Evolutionary conservation across 2,329 filamentous ascomycete species (phyloP).

Genomic region (Arachnomyces sp.): DNA sequence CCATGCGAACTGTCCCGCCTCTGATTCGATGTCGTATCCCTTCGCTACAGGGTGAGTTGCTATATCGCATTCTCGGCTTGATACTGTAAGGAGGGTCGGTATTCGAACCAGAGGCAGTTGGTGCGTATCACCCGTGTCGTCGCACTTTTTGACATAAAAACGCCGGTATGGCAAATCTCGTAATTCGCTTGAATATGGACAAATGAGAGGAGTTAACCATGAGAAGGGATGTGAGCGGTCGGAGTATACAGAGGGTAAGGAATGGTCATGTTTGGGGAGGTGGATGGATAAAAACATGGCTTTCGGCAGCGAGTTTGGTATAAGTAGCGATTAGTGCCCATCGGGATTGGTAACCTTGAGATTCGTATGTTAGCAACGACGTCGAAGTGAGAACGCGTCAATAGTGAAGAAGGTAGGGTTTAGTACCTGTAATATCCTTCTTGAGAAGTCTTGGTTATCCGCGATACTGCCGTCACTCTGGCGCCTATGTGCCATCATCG

Average conservation of each 20-base stretch:
- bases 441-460: conserved; percentile 93
- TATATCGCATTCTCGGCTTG: too few species aligned
- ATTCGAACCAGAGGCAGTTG: not conserved
- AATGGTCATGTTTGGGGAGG: not conserved
- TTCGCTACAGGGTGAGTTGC: too few species aligned
- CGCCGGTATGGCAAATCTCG: not conserved
- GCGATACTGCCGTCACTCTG: conserved; percentile 94
- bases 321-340: conserved; percentile 7
- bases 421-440: conserved; percentile 86
- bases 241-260: too few species aligned
- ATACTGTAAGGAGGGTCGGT: not conserved
- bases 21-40: too few species aligned
- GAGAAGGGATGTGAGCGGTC: not conserved
- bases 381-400: not conserved
- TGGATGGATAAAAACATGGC: not conserved
- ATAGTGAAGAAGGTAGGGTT: not conserved
- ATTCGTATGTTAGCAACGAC: conserved; percentile 2
- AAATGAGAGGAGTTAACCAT: not conserved
- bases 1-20: too few species aligned
- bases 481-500: conserved; percentile 70
- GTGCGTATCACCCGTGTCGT: conserved; percentile 6
- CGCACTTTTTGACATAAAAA: conserved; percentile 5
- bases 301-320: conserved; percentile 1
- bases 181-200: conserved; percentile 1
- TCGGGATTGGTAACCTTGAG: conserved; percentile 14